phyloP scores from a whole-genome alignment of 176 grass and related monocot genomes.

The Carex scoparia region DNA sequence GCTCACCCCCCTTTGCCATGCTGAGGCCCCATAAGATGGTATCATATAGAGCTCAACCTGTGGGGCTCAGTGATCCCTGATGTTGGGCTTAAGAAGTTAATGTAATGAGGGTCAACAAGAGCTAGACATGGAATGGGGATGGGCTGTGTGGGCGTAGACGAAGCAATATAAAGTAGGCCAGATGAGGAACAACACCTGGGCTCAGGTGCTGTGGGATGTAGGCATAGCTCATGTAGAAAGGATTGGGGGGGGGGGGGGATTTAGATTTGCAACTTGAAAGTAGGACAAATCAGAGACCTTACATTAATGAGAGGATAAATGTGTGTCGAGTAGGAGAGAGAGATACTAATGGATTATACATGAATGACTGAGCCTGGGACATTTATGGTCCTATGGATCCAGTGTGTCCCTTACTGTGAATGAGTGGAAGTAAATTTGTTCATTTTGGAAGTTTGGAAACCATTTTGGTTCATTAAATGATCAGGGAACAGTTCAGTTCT shows the following conservation, averaged over 20 bases:
- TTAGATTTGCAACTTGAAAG: neutral
- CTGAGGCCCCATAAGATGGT: neutral
- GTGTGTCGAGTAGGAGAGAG: neutral
- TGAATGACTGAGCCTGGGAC: neutral
- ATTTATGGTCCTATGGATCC: neutral
- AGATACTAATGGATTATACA: neutral
- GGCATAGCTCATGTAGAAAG: neutral
- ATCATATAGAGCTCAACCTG: neutral
- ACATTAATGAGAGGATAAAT: neutral
- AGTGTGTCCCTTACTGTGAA: neutral
- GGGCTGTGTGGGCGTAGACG: neutral
- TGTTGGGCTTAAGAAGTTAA: neutral
- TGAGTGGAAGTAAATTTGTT: neutral
- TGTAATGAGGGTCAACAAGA: neutral
- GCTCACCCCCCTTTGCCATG: neutral
- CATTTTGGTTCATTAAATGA: neutral
- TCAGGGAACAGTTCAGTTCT: neutral
- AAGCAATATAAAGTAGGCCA: neutral
- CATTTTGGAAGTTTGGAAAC: neutral
- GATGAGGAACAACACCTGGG: neutral
- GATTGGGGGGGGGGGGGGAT: neutral
- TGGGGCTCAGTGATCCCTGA: neutral
- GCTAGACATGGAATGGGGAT: neutral
- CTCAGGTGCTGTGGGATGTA: neutral
- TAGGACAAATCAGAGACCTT: neutral